Conservation (phyloP, 257 asterid species). For the Marsdenia floribunda region DNA sequence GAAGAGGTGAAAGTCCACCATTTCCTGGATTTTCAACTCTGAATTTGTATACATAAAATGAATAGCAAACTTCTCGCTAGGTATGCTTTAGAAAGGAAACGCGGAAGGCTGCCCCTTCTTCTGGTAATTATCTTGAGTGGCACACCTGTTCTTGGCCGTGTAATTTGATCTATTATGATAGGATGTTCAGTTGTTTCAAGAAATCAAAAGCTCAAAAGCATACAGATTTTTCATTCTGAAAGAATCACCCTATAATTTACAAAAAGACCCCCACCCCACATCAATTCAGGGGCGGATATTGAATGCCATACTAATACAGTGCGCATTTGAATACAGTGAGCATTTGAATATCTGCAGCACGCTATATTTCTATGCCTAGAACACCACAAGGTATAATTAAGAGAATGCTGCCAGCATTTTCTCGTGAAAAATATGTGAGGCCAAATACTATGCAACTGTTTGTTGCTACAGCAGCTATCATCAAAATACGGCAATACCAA, state of each 20-base stretch:
- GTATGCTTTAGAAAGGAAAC: too few relatives aligned
- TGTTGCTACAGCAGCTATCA: slow-evolving; percentile 23
- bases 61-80: too few relatives aligned
- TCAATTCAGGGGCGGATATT: slow-evolving; percentile 22
- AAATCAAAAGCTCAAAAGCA: background rate
- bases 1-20: too few relatives aligned
- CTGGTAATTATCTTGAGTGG: background rate
- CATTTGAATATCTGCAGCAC: slow-evolving; percentile 23
- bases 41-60: too few relatives aligned
- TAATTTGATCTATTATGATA: background rate
- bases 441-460: slow-evolving; percentile 24
- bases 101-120: too few relatives aligned
- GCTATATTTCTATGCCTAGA: slow-evolving; percentile 31
- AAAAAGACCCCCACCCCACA: slow-evolving; percentile 25
- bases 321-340: slow-evolving; percentile 25
- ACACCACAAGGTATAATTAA: slow-evolving; percentile 24
- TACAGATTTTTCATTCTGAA: background rate
- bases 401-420: slow-evolving; percentile 22
- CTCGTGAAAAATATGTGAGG: slow-evolving; percentile 20
- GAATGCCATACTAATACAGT: slow-evolving; percentile 23
- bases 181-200: background rate
- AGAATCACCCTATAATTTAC: slow-evolving; percentile 24
- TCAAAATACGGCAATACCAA: slow-evolving; percentile 16
- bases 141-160: background rate
- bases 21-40: too few relatives aligned